Conservation (phyloP, 371 early-diverging fungal species). For the Mucor indicus region DNA sequence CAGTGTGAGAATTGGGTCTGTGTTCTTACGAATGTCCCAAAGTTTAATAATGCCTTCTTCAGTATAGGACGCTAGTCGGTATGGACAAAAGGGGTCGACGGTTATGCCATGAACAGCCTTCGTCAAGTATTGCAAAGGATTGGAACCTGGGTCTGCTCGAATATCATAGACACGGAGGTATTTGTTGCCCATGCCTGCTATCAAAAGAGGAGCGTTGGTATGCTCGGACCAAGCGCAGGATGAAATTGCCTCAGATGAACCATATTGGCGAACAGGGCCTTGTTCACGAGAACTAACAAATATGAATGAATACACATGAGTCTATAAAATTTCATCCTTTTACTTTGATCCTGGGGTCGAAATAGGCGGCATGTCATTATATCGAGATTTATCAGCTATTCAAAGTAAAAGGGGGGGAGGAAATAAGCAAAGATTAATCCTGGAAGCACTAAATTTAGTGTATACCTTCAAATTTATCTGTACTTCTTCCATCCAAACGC, state of each 20-base stretch:
- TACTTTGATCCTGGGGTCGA: constrained; percentile 9
- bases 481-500: constrained; percentile 6
- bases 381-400: constrained; percentile 1
- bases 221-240: constrained; percentile 74
- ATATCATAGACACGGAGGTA: constrained; percentile 74
- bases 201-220: constrained; percentile 47
- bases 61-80: constrained; percentile 71
- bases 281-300: constrained; percentile 26
- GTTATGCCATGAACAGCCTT: constrained; percentile 73
- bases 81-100: constrained; percentile 69
- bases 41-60: constrained; percentile 70
- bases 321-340: not conserved
- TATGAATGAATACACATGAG: not conserved
- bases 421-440: too few species aligned
- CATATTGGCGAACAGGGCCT: constrained; percentile 65
- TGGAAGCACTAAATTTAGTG: not conserved
- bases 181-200: constrained; percentile 78
- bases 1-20: constrained; percentile 51
- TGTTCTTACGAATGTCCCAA: constrained; percentile 77
- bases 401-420: too few species aligned
- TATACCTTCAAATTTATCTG: constrained; percentile 13
- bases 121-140: constrained; percentile 57
- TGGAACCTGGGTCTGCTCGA: constrained; percentile 39
- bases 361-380: constrained; percentile 10
- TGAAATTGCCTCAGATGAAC: constrained; percentile 67